Evolutionary conservation across 768 basidiomycete genomes (phyloP), one percentile per base, ranked within the genome.

Genomic region (Lyophyllum semitale): DNA sequence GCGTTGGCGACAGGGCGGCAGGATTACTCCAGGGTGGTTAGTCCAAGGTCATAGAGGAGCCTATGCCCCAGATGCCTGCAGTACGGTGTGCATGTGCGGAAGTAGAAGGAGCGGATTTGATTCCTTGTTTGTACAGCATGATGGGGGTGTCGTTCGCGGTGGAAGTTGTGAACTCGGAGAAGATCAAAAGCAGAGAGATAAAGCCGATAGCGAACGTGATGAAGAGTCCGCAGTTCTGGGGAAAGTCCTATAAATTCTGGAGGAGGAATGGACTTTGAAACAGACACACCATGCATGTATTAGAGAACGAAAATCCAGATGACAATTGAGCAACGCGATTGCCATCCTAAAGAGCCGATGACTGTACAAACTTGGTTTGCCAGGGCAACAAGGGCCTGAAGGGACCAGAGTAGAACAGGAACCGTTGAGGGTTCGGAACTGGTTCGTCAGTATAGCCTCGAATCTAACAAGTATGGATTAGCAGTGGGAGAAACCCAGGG

Each of bases 391-490:
- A n/a, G n/a, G n/a, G 0, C 88, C 88, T 3, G 73, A 76, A 3
- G 89, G 85, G 0, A 86, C 81, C 13, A 89, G 72, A 30, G 72
- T 69, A 26, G 85, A 72, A 64, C 87, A 88, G 17, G 68, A 61
- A 35, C 85, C 90, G 18, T 87, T 66, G 4, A 89, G 69, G 0
- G 81, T 86, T 58, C 80, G 83, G 72, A 95, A 93, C 68, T 96
- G 91, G 71, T 93, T 95, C 20, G 83, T 76, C 68, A 95, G 76
- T 30, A 93, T 67, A 0, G 81, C 77, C 57, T n/a, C n/a, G n/a
- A n/a, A n/a, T n/a, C n/a, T n/a, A n/a, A n/a, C n/a, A n/a, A n/a
- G n/a, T n/a, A n/a, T n/a, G n/a, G n/a, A n/a, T n/a, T n/a, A n/a
- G n/a, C n/a, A n/a, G n/a, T n/a, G n/a, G n/a, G n/a, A n/a, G n/a